These are phyloP conservation scores for Moricandia moricandioides DNA, from an alignment of 345 rosid genomes.

Conservation along the genomic window DNA sequence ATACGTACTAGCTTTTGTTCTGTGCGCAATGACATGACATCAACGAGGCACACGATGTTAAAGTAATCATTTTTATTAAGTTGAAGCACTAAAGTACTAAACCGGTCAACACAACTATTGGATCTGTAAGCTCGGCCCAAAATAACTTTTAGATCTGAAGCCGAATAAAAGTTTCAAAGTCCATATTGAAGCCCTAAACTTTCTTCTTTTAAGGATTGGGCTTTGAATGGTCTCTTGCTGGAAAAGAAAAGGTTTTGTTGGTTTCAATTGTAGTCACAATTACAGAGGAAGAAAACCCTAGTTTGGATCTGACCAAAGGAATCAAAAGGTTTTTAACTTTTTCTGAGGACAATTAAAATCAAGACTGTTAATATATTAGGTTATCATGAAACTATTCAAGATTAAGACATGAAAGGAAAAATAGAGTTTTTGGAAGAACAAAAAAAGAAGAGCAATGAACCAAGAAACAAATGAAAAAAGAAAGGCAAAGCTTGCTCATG, in stretches of 20 bases:
- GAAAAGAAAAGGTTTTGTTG: neutral
- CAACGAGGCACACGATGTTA: neutral
- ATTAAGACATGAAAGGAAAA: neutral
- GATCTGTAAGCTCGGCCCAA: constrained; percentile 6
- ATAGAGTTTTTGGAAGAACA: neutral
- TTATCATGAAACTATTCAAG: neutral
- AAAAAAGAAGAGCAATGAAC: neutral
- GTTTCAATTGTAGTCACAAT: neutral
- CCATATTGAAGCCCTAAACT: neutral
- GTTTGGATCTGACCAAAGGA: neutral
- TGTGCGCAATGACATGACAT: constrained; percentile 17
- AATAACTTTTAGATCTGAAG: neutral
- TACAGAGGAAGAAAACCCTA: neutral
- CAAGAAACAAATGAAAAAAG: neutral
- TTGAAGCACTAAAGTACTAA: neutral
- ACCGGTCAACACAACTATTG: neutral
- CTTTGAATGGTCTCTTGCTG: neutral
- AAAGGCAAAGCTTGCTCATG: neutral
- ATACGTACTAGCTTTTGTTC: constrained; percentile 7
- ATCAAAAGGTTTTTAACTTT: neutral
- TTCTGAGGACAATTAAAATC: neutral
- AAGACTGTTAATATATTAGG: constrained; percentile 8
- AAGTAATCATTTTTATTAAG: neutral
- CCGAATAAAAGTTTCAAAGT: neutral
- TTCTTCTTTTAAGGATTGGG: neutral